phyloP scores from a whole-genome alignment of 805 yeast species.

The Candida sonorensis region DNA sequence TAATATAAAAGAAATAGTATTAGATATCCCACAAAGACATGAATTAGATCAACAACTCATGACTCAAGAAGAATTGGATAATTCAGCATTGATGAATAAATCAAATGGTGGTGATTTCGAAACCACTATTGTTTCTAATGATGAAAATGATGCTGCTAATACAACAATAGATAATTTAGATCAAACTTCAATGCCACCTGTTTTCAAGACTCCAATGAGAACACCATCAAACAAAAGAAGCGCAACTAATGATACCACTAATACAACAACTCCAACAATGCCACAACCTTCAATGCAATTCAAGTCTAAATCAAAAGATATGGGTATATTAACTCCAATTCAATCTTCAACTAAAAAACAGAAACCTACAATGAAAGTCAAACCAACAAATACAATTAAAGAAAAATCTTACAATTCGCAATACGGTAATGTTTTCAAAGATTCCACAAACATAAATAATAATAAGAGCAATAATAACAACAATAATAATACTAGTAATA shows the following conservation, averaged over 20 bases:
- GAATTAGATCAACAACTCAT: constrained; percentile 20
- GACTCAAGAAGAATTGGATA: constrained; percentile 10
- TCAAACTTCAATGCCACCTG: no score
- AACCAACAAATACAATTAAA: constrained; percentile 2
- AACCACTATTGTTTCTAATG: background rate
- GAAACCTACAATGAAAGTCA: constrained; percentile 25
- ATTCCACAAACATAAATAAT: constrained; percentile 14
- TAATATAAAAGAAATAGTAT: constrained; percentile 24
- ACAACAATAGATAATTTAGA: no score
- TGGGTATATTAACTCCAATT: constrained; percentile 24
- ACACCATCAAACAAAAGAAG: constrained; percentile 6
- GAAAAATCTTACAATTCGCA: constrained; percentile 2
- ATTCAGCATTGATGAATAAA: no score
- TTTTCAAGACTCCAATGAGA: constrained; percentile 18
- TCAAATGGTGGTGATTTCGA: no score
- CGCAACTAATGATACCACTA: constrained; percentile 3
- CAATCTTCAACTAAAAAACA: constrained; percentile 21
- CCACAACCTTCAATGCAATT: constrained; percentile 23
- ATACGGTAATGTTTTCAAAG: constrained; percentile 15
- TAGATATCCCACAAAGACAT: constrained; percentile 20
- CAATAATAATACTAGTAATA: background rate
- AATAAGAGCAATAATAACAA: background rate
- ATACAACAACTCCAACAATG: background rate
- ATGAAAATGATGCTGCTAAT: background rate
- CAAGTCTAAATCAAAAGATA: constrained; percentile 29